Percentiles rank a stretch among this genome's conserved stretches.
Conservation (phyloP, 1,139 yeast species). For the Pneumocystis murina region DNA sequence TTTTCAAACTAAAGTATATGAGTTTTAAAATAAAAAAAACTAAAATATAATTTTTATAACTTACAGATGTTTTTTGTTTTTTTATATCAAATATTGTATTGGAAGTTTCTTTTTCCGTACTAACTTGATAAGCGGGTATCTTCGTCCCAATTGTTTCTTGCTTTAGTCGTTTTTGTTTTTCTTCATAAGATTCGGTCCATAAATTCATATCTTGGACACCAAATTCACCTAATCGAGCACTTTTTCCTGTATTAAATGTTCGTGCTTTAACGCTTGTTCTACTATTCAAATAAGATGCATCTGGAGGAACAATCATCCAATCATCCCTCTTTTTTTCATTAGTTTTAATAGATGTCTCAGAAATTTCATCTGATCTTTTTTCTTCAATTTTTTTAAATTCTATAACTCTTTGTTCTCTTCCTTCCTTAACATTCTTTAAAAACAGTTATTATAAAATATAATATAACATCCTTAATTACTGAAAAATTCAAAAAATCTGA, state of each 20-base stretch:
- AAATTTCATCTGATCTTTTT: not conserved
- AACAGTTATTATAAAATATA: not conserved
- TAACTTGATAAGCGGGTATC: conserved; percentile 1
- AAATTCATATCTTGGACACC: conserved; percentile 2
- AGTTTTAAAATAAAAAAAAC: conserved; percentile 6
- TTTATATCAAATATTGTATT: not conserved
- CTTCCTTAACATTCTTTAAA: conserved; percentile 8
- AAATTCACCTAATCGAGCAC: conserved; percentile 9
- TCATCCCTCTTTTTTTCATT: conserved; percentile 5
- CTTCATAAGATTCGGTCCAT: conserved; percentile 12
- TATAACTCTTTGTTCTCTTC: conserved; percentile 4
- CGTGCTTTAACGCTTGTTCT: conserved; percentile 10
- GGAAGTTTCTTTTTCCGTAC: conserved; percentile 12
- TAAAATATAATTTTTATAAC: not conserved
- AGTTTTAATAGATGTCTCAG: not conserved
- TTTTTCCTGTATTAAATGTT: conserved; percentile 11
- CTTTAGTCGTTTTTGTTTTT: not conserved
- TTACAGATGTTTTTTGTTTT: not conserved
- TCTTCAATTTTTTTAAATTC: not conserved
- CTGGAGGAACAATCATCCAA: conserved; percentile 17
- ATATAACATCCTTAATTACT: not conserved
- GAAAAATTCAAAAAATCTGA: conserved; percentile 6
- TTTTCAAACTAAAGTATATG: conserved; percentile 13
- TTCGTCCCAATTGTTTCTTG: not conserved
- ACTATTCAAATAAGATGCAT: conserved; percentile 13